These are phyloP conservation scores for Aspergillus bridgeri DNA, from an alignment of 495 filamentous ascomycete species.

Conservation along the genomic window DNA sequence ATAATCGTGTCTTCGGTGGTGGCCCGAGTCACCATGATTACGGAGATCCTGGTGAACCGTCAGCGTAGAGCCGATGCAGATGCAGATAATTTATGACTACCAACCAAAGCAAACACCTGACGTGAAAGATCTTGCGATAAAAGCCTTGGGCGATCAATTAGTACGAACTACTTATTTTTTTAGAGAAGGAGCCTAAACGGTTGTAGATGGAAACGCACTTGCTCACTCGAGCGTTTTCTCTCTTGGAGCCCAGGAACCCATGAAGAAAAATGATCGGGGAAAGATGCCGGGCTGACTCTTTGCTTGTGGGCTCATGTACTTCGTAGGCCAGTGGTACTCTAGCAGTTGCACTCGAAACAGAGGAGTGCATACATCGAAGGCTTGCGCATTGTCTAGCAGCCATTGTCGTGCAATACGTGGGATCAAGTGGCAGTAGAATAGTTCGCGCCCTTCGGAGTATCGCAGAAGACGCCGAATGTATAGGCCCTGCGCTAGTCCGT, in stretches of 20 bases:
- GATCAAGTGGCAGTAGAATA: too few relatives aligned
- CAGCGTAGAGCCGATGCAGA: background rate
- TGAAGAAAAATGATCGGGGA: constrained; percentile 18
- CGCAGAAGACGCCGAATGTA: too few relatives aligned
- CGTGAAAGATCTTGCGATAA: background rate
- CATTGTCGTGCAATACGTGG: background rate
- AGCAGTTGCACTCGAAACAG: background rate
- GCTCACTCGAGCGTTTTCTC: constrained; percentile 84
- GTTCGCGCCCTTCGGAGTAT: too few relatives aligned
- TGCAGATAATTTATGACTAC: constrained; percentile 44
- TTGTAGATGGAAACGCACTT: constrained; percentile 74
- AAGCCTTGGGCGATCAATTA: background rate
- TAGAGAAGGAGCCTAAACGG: background rate
- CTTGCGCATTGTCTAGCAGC: too few relatives aligned
- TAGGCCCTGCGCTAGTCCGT: background rate
- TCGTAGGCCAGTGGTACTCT: constrained; percentile 1
- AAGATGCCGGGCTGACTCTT: background rate
- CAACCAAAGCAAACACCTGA: background rate
- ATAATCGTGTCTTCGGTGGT: constrained; percentile 68
- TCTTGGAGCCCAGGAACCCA: constrained; percentile 32
- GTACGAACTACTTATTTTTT: too few relatives aligned
- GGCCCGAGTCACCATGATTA: constrained; percentile 82
- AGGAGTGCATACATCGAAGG: background rate
- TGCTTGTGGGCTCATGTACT: background rate
- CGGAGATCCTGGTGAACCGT: constrained; percentile 61